Evolutionary conservation across 345 rosid genomes (phyloP).

Genomic region (Linum usitatissimum): DNA sequence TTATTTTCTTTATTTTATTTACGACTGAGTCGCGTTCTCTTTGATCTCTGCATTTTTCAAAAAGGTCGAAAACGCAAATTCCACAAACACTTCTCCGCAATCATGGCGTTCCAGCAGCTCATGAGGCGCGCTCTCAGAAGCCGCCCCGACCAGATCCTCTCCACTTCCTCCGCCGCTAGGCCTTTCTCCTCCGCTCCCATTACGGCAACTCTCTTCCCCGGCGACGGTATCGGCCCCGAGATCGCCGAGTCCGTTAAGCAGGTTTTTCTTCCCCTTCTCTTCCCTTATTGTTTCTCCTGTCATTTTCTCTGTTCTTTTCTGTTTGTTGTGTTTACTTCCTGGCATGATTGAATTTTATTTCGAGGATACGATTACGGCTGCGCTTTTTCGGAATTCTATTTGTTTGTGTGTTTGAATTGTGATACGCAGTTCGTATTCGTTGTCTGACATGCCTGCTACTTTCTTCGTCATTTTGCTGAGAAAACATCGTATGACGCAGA

Average conservation of each 20-base stretch:
- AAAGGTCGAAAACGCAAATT: background rate
- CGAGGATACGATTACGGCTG: background rate
- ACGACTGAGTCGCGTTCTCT: too few relatives aligned
- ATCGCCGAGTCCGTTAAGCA: slow-evolving; percentile 92
- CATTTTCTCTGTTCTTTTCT: background rate
- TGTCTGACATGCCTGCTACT: background rate
- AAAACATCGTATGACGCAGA: background rate
- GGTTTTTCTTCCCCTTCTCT: slow-evolving; percentile 27
- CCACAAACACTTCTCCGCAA: background rate
- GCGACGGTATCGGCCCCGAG: slow-evolving; percentile 99
- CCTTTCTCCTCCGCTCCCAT: slow-evolving; percentile 58
- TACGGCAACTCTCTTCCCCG: slow-evolving; percentile 91
- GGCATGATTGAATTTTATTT: background rate
- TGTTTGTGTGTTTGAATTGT: background rate
- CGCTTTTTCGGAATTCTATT: background rate
- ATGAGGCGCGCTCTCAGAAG: slow-evolving; percentile 37
- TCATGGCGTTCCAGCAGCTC: slow-evolving; percentile 7
- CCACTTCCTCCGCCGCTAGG: slow-evolving; percentile 29
- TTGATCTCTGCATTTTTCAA: too few relatives aligned
- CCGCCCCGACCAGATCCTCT: slow-evolving; percentile 32
- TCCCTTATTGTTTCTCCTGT: background rate
- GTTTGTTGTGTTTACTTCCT: too few relatives aligned
- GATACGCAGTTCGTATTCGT: background rate
- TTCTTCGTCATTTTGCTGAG: background rate
- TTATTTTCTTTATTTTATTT: too few relatives aligned